These are phyloP conservation scores for Talaromyces sp. DNA, from an alignment of 2,329 filamentous ascomycete genomes.

Conservation along the genomic window DNA sequence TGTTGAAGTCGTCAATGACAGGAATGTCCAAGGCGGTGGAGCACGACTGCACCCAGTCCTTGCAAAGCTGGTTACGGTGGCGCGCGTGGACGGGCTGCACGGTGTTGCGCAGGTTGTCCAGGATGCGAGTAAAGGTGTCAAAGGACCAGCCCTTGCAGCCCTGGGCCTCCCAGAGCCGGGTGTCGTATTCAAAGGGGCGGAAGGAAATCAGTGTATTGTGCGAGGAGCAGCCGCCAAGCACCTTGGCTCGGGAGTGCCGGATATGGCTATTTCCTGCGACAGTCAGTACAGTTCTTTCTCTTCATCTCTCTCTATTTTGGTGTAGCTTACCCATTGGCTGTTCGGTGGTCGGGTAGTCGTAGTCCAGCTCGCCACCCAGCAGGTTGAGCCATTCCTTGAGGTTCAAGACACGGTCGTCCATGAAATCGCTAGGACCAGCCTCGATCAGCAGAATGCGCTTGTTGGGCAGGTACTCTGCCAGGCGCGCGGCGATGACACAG, in stretches of 20 bases:
- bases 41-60: slow-evolving; percentile 83
- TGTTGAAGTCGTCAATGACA: slow-evolving; percentile 79
- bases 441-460: slow-evolving; percentile 81
- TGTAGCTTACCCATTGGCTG: slow-evolving; percentile 65
- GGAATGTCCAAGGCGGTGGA: slow-evolving; percentile 75
- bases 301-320: background rate
- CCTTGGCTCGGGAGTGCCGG: slow-evolving; percentile 86
- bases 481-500: slow-evolving; percentile 74
- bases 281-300: background rate
- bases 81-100: slow-evolving; percentile 80
- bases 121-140: slow-evolving; percentile 72
- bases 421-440: slow-evolving; percentile 83
- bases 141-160: slow-evolving; percentile 85
- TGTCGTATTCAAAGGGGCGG: slow-evolving; percentile 84
- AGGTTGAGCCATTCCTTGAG: slow-evolving; percentile 83
- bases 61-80: slow-evolving; percentile 85
- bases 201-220: slow-evolving; percentile 95
- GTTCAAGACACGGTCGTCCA: slow-evolving; percentile 80
- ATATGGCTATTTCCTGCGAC: slow-evolving; percentile 76
- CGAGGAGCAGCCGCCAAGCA: slow-evolving; percentile 85
- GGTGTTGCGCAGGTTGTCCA: slow-evolving; percentile 84
- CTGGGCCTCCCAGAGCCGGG: slow-evolving; percentile 74
- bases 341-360: slow-evolving; percentile 84
- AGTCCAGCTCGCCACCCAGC: slow-evolving; percentile 82
- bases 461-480: slow-evolving; percentile 77